Evolutionary conservation across 345 rosid species (phyloP).

Genomic region (Durio zibethinus): DNA sequence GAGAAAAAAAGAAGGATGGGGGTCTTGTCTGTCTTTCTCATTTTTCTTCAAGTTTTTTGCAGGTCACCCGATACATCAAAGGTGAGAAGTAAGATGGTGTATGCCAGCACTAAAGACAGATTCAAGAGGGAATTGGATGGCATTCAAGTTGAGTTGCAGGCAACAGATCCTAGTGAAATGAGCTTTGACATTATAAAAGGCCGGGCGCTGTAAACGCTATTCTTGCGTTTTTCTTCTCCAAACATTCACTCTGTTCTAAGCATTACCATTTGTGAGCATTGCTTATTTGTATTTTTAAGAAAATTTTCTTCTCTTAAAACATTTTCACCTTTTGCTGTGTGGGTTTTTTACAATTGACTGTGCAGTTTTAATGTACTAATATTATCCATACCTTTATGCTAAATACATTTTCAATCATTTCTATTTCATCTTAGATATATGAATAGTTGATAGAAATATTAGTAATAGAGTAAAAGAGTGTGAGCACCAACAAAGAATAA

Average conservation of each 20-base stretch:
- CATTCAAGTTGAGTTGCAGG: conserved; percentile 91
- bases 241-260: neutral
- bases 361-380: conserved; percentile 5
- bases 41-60: neutral
- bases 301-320: neutral
- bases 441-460: neutral
- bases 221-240: neutral
- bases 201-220: conserved; percentile 58
- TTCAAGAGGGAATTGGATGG: conserved; percentile 97
- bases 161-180: conserved; percentile 99
- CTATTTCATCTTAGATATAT: neutral
- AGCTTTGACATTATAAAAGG: conserved; percentile 78
- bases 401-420: neutral
- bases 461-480: too few species aligned
- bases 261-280: neutral
- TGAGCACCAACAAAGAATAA: neutral
- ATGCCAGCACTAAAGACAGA: conserved; percentile 93
- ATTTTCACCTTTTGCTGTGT: neutral
- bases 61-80: conserved; percentile 88
- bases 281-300: conserved; percentile 10
- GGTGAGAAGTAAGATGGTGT: conserved; percentile 91
- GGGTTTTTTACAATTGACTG: neutral
- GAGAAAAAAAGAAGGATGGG: neutral
- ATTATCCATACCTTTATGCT: neutral
- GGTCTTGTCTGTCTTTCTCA: neutral